These are phyloP conservation scores for Physcomitrellopsis africana DNA, from an alignment of 225 moss, liverwort and hornwort species.

Conservation along the genomic window DNA sequence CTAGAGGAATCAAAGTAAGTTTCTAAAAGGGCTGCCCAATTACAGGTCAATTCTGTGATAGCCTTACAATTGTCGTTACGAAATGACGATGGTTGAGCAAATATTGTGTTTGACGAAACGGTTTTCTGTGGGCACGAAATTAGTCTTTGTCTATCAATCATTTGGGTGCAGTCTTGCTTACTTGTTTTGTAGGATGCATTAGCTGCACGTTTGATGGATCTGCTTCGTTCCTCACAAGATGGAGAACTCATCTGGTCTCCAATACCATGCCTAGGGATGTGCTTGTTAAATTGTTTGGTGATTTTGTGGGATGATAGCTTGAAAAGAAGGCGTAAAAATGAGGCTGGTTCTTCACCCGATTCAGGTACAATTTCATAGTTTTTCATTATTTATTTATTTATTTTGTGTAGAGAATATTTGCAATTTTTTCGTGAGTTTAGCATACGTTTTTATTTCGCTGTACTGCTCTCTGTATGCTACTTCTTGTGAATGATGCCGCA, in stretches of 20 bases:
- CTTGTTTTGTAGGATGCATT: slow-evolving; percentile 15
- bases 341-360: slow-evolving; percentile 32
- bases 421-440: not conserved
- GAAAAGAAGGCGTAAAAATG: slow-evolving; percentile 76
- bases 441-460: not conserved
- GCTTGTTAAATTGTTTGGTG: slow-evolving; percentile 18
- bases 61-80: not conserved
- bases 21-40: not conserved
- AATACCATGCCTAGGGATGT: slow-evolving; percentile 14
- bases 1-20: slow-evolving; percentile 46
- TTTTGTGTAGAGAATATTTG: not conserved
- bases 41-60: not conserved
- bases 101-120: not conserved
- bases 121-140: slow-evolving; percentile 3
- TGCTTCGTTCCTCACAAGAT: slow-evolving; percentile 3
- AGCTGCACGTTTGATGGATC: not conserved
- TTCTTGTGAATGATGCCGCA: slow-evolving; percentile 20
- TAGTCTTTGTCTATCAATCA: not conserved
- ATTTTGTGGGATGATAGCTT: slow-evolving; percentile 37
- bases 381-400: not conserved
- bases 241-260: slow-evolving; percentile 23
- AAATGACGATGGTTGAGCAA: slow-evolving; percentile 6
- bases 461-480: slow-evolving; percentile 1
- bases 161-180: slow-evolving; percentile 1
- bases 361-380: slow-evolving; percentile 35